Evolutionary conservation across 176 grass and related monocot genomes (phyloP), one percentile per base, ranked within the genome.

Genomic region (Typha latifolia): DNA sequence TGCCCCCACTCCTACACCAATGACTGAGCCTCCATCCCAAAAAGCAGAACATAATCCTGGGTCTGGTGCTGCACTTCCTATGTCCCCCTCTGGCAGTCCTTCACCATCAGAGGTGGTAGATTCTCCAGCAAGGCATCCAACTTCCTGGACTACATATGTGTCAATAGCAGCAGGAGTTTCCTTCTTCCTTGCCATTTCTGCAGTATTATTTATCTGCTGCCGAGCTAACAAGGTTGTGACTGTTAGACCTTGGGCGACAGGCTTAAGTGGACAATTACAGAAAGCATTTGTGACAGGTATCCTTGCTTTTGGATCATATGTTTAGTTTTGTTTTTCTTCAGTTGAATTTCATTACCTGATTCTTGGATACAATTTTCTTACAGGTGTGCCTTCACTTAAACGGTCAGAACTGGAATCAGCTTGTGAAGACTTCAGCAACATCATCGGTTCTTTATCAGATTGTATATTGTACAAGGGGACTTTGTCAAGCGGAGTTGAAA

Each of bases 241-340:
- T 59, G 83, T 96, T 77, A 84, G 66, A 49, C 91, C 91, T 50
- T 96, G 91, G 91, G 88, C 75, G 29, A 88, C 91, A 49, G 91
- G 91, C 48, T 84, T 96, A 76, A 96, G 91, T 68, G 91, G 91
- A 29, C 91, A 87, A 24, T 52, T 96, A 76, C 91, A 91, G 66
- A 90, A 91, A 24, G 91, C 87, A 66, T 91, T 96, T 85, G 69
- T 96, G 32, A 88, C 87, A 34, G 91, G 91, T 96, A 83, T 73
- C 51, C 4, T 15, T 88, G 69, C 47, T 51, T 67, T 34, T 61
- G 15, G 20, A 51, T 14, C 47, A 32, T 70, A 43, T 7, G 16
- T 75, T 18, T 12, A 47, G 18, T 57, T 74, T 82, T 1, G 24
- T 32, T 31, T 18, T 34, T n/a, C 32, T 34, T 34, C 14, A 7